Evolutionary conservation across 352 stramenopile genomes (phyloP), one percentile per base, ranked within the genome.

Genomic region (Globisporangium polare): DNA sequence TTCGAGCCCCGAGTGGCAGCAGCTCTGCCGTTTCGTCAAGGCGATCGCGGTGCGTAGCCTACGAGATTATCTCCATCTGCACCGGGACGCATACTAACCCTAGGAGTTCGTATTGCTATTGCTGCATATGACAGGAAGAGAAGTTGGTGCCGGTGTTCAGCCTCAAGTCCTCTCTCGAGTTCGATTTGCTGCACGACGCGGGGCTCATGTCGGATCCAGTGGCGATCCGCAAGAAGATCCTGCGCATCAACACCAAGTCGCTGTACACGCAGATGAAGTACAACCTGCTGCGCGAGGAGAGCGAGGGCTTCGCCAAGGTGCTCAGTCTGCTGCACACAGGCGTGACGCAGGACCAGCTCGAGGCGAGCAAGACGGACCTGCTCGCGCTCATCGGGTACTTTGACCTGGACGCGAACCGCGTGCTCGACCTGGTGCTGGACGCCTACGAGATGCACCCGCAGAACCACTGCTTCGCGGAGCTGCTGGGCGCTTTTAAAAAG

Each of bases 191-290:
- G 31, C 83, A 92, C 54, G 70, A 82, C 37, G 83, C 83, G 0
- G 82, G 81, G 2, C 69, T 95, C 39, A 62, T 75, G 31, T 65
- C 62, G 0, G 70, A 90, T 31, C 82, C 82, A 9, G 63, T 69
- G 8, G 49, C 75, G n/a, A 72, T 92, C 66, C 67, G 56, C 15
- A 89, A 86, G 66, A 93, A 92, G 60, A 73, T 90, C 69, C 68
- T 95, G 22, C 83, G 86, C 20, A 89, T 92, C 58, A 95, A 95
- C 64, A 95, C 86, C 45, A 92, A 92, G 67, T 92, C 77, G 29
- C 73, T 92, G 60, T 99, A 99, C 67, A 91, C 89, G 33, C 96
- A 99, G 71, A 84, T 95, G 72, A 98, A 98, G 73, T 99, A 97
- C 70, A 99, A 99, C 69, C 69, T 99, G 39, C 76, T 98, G 27